Evolutionary conservation across 805 yeast species (phyloP), one percentile per base, ranked within the genome.

Genomic region (Saturnispora kantuleensis): DNA sequence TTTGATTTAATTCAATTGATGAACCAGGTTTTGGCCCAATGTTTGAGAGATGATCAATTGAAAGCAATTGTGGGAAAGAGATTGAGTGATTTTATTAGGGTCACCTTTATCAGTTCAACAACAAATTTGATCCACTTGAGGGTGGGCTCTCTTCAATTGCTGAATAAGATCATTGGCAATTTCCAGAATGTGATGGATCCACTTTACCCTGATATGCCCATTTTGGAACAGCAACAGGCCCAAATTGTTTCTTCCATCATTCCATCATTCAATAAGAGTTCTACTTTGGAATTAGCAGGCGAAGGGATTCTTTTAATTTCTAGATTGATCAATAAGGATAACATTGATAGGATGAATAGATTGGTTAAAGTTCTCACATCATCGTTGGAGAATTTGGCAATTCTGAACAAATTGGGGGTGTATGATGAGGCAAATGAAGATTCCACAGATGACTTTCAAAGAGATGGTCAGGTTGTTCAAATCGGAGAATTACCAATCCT

Each of bases 151-250:
- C 66, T 90, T 29, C 67, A 68, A 12, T 64, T 90, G 5, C 67
- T 93, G 26, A 81, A 80, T 44, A 74, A 74, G 38, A 69, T 84
- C 2, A 66, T 93, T 29, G 70, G 67, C 8, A 64, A 74, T 1
- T 83, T 76, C 60, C 79, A 87, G 0, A 70, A 71, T 21, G 62
- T 78, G 40, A 73, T 68, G 10, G 96, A 84, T 57, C 87, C 90
- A 0, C 72, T 84, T 28, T 81, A 79, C 53, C 81, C 85, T 0
- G 78, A 79, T 3, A 73, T 74, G 12, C 74, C 90, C 0, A 69
- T 88, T 9, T 65, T 90, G 36, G 95, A 85, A 52, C 97, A 89
- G 62, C 95, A 84, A 56, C 96, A 93, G 55, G 97, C 97, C 0
- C 96, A 87, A 54, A 85, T 93, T 9, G 81, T 85, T 9, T 81